A percentile compares a stretch with the other conserved stretches of the same genome.
Evolutionary conservation across 192 early-diverging fungal species (phyloP).

Genomic region (Rhizophagus clarus): DNA sequence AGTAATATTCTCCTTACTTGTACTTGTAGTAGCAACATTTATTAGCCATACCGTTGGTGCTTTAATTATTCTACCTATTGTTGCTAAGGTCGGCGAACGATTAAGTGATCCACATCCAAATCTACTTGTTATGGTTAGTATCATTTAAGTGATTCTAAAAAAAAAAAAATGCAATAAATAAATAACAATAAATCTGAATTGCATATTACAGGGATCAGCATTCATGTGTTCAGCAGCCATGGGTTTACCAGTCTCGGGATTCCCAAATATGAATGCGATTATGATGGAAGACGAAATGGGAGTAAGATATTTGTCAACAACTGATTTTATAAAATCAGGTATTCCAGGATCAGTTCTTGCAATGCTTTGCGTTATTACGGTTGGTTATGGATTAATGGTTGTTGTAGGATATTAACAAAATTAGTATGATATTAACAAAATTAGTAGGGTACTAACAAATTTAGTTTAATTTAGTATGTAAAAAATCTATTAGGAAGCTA

Average conservation of each 20-base stretch:
- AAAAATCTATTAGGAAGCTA: no score
- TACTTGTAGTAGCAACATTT: conserved; percentile 87
- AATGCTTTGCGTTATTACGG: conserved; percentile 66
- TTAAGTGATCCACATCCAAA: conserved; percentile 51
- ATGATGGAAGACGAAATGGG: conserved; percentile 89
- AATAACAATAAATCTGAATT: neutral
- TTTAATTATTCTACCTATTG: conserved; percentile 94
- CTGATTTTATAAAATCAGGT: conserved; percentile 85
- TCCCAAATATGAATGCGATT: conserved; percentile 98
- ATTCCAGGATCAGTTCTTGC: conserved; percentile 74
- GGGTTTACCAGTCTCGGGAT: conserved; percentile 91
- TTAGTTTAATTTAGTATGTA: no score
- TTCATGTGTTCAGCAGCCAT: conserved; percentile 89
- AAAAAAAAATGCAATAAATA: neutral
- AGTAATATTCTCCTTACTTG: conserved; percentile 75
- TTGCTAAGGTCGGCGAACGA: conserved; percentile 79
- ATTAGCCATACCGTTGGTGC: conserved; percentile 96
- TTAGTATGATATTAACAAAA: neutral
- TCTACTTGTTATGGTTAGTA: conserved; percentile 76
- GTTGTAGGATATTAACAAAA: conserved; percentile 54
- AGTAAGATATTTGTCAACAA: conserved; percentile 75
- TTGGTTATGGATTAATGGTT: conserved; percentile 78
- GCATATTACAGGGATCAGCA: conserved; percentile 56
- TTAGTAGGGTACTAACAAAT: conserved; percentile 55
- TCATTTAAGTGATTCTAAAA: conserved; percentile 14